Evolutionary conservation across 2,329 filamentous ascomycete species (phyloP).

Genomic region (Gremmenia infestans): DNA sequence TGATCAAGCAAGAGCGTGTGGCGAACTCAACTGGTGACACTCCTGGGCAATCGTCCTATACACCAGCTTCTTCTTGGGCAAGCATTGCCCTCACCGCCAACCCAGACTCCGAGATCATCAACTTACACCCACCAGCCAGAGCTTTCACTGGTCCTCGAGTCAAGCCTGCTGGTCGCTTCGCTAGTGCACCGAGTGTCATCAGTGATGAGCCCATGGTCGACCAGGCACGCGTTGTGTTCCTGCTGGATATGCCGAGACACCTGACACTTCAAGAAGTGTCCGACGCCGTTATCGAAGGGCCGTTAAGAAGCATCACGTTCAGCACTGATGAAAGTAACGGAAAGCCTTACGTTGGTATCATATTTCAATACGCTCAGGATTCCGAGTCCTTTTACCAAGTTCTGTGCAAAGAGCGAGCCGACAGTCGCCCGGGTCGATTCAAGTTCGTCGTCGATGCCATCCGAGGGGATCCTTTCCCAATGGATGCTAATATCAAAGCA

Average conservation of each 20-base stretch:
- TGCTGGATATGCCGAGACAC: conserved; percentile 25
- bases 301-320: conserved; percentile 26
- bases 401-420: conserved; percentile 16
- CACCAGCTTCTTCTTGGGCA: conserved; percentile 23
- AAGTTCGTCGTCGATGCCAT: conserved; percentile 24
- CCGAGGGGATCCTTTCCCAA: conserved; percentile 20
- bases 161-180: conserved; percentile 13
- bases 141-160: conserved; percentile 6
- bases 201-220: conserved; percentile 15
- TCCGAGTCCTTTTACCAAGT: conserved; percentile 20
- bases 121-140: conserved; percentile 12
- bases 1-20: background rate
- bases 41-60: background rate
- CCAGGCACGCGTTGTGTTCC: conserved; percentile 24
- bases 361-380: conserved; percentile 26
- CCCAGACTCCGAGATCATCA: conserved; percentile 13
- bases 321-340: conserved; percentile 19
- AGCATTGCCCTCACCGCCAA: conserved; percentile 21
- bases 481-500: conserved; percentile 19
- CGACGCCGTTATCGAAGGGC: conserved; percentile 26
- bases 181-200: conserved; percentile 3
- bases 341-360: conserved; percentile 21
- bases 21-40: background rate
- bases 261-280: conserved; percentile 24
- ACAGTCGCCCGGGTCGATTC: conserved; percentile 19